Evolutionary conservation across 495 filamentous ascomycete species (phyloP), one percentile per base, ranked within the genome.

Genomic region (Darksidea phi): DNA sequence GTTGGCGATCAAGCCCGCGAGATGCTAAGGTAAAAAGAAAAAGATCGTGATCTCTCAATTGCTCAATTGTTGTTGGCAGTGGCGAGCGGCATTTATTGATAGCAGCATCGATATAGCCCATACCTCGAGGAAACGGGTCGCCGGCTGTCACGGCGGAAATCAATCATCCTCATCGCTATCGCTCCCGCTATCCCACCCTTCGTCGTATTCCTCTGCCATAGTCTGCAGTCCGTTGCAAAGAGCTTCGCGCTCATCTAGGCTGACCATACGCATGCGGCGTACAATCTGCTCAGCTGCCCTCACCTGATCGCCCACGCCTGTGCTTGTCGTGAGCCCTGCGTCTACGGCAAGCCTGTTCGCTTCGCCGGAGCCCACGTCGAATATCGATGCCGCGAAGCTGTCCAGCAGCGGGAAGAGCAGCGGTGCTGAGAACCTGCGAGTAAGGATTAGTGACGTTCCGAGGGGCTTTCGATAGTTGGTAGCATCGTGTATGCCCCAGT

Each of bases 141-240:
- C 18, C 41, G 41, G 15, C 3, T 43, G 41, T 20, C 18, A 20
- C 41, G 41, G 18, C 24, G 34, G 21, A 32, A 38, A 37, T 61
- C 56, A 63, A 13, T 91, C 88, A 37, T 88, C 90, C 11, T 85
- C 85, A 48, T 95, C 91, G 48, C 84, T 88, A 54, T 86, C 91
- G 73, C 88, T 92, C 37, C 63, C 67, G 23, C 61, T 66, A 41
- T 85, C 82, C 90, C 91, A 97, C 0, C 91, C 93, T 50, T 92
- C 89, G 67, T 90, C 86, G 69, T 95, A 97, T 59, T 85, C 86
- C 69, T 96, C 93, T 11, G 87, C 84, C 57, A 97, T 86, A 66
- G 89, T 88, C 45, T 86, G 86, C 25, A 98, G 77, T n/a, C 89
- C 86, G 66, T 96, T 92, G 6, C 84, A 80, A 34, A 98, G 78